phyloP scores from a whole-genome alignment of 768 basidiomycete species.

The Dendrothele bispora region DNA sequence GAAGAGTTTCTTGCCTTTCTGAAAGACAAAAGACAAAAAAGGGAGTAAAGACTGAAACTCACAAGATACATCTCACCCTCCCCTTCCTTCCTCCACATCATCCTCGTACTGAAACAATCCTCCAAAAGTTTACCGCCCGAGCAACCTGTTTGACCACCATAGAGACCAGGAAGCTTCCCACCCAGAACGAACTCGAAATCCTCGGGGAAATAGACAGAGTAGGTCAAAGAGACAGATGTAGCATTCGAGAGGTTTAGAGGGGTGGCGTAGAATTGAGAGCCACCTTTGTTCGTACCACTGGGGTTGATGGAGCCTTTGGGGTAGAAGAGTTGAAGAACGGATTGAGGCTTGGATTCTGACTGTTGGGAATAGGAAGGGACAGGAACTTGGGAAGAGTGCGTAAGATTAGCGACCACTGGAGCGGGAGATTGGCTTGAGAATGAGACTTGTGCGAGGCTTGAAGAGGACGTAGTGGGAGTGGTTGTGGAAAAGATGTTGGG shows the following conservation, averaged over 20 bases:
- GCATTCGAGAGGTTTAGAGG: slow-evolving; percentile 45
- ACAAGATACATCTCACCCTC: slow-evolving; percentile 78
- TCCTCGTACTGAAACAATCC: slow-evolving; percentile 78
- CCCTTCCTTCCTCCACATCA: slow-evolving; percentile 80
- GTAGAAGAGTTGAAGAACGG: slow-evolving; percentile 64
- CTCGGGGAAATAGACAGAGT: slow-evolving; percentile 75
- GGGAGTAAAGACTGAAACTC: slow-evolving; percentile 21
- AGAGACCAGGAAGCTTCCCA: slow-evolving; percentile 85
- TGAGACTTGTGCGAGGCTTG: no score
- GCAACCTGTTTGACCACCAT: slow-evolving; percentile 63
- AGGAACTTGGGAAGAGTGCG: no score
- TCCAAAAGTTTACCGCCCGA: slow-evolving; percentile 74
- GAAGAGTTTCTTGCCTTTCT: no score
- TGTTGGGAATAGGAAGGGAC: slow-evolving; percentile 5
- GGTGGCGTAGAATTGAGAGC: slow-evolving; percentile 64
- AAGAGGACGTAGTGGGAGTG: no score
- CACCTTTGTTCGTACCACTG: slow-evolving; percentile 57
- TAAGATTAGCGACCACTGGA: no score
- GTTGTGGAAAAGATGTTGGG: no score
- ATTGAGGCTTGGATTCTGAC: slow-evolving; percentile 29
- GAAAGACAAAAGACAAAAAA: background rate
- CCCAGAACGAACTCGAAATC: slow-evolving; percentile 79
- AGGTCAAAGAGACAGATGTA: slow-evolving; percentile 55
- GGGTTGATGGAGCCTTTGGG: slow-evolving; percentile 74
- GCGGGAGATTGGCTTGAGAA: no score